Evolutionary conservation across 768 basidiomycete species (phyloP).

Genomic region (Infundibulicybe gibba): DNA sequence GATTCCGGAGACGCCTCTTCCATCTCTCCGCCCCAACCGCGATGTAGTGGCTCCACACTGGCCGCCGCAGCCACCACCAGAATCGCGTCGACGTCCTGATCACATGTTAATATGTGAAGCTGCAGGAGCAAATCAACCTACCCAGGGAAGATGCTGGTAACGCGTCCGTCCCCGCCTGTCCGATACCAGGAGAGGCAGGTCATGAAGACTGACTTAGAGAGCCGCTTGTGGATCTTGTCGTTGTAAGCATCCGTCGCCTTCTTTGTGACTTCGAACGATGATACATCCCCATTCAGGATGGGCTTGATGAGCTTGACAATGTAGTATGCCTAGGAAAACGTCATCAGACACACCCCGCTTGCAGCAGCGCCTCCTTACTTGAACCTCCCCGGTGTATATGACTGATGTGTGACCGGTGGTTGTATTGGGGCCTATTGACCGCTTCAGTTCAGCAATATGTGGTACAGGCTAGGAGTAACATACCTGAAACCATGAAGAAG

Average conservation of each 20-base stretch:
- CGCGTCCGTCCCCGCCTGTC: conserved; percentile 28
- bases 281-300: conserved; percentile 11
- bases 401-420: conserved; percentile 41
- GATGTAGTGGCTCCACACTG: conserved; percentile 29
- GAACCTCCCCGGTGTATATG: conserved; percentile 38
- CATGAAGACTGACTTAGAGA: conserved; percentile 18
- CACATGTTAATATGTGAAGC: neutral
- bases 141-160: conserved; percentile 37
- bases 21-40: conserved; percentile 3
- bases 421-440: conserved; percentile 36
- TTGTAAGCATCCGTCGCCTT: conserved; percentile 17
- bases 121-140: conserved; percentile 7
- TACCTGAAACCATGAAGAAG: conserved; percentile 36
- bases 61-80: conserved; percentile 31
- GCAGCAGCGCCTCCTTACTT: conserved; percentile 22
- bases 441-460: neutral
- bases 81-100: conserved; percentile 15
- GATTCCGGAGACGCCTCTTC: neutral
- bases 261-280: conserved; percentile 12
- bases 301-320: conserved; percentile 21
- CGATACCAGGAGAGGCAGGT: conserved; percentile 40
- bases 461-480: neutral
- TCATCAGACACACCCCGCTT: neutral
- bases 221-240: conserved; percentile 12
- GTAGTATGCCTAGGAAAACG: conserved; percentile 31